Percentiles rank a stretch among this genome's conserved stretches.
Evolutionary conservation across 768 basidiomycete species (phyloP).

Genomic region (Cytidiella melzeri): DNA sequence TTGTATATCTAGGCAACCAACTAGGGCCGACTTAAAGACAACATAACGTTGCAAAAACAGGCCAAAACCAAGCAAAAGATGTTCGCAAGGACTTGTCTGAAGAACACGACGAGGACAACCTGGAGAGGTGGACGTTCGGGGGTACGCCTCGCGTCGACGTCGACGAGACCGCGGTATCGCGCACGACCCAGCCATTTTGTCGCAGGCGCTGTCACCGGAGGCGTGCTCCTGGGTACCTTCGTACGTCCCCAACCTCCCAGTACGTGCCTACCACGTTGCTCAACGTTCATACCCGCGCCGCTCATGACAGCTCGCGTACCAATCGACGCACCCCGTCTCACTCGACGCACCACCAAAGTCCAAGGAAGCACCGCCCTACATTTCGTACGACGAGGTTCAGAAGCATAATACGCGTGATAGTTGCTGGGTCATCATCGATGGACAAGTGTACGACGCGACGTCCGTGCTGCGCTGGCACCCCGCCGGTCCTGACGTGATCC

Average conservation of each 20-base stretch:
- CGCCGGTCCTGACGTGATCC: slow-evolving; percentile 80
- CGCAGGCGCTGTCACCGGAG: neutral
- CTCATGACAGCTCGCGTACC: slow-evolving; percentile 3
- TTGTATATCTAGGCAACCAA: neutral
- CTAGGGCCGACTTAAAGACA: neutral
- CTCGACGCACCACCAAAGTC: neutral
- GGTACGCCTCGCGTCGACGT: neutral
- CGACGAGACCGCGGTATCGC: neutral
- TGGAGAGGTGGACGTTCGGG: too few species aligned
- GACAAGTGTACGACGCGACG: slow-evolving; percentile 21
- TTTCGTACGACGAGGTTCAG: slow-evolving; percentile 36
- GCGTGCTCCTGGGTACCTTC: neutral
- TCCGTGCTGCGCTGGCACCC: slow-evolving; percentile 13
- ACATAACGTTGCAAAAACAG: neutral
- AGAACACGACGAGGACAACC: neutral
- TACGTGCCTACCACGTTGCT: too few species aligned
- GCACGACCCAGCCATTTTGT: neutral
- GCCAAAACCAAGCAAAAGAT: neutral
- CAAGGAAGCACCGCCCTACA: slow-evolving; percentile 1
- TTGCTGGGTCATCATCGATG: slow-evolving; percentile 79
- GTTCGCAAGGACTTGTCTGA: neutral
- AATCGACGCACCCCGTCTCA: neutral
- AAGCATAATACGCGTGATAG: slow-evolving; percentile 50
- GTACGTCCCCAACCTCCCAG: neutral
- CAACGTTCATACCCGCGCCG: too few species aligned